phyloP scores from a whole-genome alignment of 2,329 filamentous ascomycete genomes.

The Ceratocystis albifundus region DNA sequence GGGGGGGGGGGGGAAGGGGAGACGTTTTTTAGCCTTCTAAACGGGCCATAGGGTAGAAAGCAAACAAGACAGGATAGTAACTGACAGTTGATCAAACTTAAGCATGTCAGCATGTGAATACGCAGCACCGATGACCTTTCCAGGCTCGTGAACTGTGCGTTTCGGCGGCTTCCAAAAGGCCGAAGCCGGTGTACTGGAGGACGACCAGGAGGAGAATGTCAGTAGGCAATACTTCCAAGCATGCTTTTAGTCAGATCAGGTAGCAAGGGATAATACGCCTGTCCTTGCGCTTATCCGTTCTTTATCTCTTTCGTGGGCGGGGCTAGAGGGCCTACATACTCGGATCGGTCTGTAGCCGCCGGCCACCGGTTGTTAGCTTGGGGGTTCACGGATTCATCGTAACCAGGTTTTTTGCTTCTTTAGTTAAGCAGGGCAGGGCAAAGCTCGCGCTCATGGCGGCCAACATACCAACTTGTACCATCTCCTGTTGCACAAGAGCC shows the following conservation, averaged over 20 bases:
- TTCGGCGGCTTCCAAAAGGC: slow-evolving; percentile 70
- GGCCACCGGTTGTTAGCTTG: background rate
- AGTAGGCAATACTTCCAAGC: slow-evolving; percentile 22
- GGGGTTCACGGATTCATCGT: slow-evolving; percentile 12
- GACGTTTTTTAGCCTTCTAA: slow-evolving; percentile 27
- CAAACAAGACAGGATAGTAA: background rate
- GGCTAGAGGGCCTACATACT: slow-evolving; percentile 39
- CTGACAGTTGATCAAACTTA: slow-evolving; percentile 69
- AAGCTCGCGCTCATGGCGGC: background rate
- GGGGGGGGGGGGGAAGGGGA: background rate
- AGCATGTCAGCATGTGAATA: slow-evolving; percentile 95
- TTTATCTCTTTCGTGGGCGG: background rate
- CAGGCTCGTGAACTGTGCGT: slow-evolving; percentile 48
- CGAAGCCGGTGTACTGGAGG: slow-evolving; percentile 56
- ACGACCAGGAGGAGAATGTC: slow-evolving; percentile 24
- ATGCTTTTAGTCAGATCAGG: no score
- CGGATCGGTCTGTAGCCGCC: slow-evolving; percentile 43
- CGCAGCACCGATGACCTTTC: slow-evolving; percentile 77
- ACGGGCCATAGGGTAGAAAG: background rate
- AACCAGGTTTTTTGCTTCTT: no score
- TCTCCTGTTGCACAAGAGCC: slow-evolving; percentile 54
- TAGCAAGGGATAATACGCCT: no score
- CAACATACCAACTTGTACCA: slow-evolving; percentile 91
- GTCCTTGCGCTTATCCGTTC: no score
- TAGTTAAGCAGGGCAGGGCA: background rate